A percentile compares a stretch with the other conserved stretches of the same genome.
Evolutionary conservation across 1,284 basidiomycete species (phyloP).

Genomic region (Gastroboletus turbinatus): DNA sequence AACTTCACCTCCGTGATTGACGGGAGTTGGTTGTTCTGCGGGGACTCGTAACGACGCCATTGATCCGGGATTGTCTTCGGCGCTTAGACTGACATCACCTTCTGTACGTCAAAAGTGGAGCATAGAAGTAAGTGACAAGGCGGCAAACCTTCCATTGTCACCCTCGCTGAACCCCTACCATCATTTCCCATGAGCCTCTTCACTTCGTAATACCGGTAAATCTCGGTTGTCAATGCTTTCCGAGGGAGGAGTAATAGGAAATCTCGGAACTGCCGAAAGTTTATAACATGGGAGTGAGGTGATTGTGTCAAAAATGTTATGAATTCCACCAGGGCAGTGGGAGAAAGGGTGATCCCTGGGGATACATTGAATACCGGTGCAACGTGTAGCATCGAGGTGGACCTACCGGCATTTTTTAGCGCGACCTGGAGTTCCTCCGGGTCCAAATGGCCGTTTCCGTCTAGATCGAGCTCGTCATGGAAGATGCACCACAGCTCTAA

Average conservation of each 20-base stretch:
- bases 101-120: conserved; percentile 28
- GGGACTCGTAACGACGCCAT: conserved; percentile 19
- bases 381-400: conserved; percentile 16
- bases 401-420: conserved; percentile 70
- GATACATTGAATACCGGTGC: conserved; percentile 15
- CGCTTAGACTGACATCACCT: conserved; percentile 77
- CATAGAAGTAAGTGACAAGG: conserved; percentile 19
- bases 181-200: conserved; percentile 74
- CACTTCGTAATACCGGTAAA: conserved; percentile 85
- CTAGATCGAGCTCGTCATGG: conserved; percentile 83
- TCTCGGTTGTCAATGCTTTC: conserved; percentile 78
- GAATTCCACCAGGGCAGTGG: conserved; percentile 72
- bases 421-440: conserved; percentile 69
- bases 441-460: conserved; percentile 82
- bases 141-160: conserved; percentile 83
- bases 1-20: conserved; percentile 45
- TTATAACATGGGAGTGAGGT: conserved; percentile 67
- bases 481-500: conserved; percentile 88
- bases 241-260: conserved; percentile 87
- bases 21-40: conserved; percentile 35
- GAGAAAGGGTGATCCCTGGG: conserved; percentile 68
- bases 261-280: conserved; percentile 86
- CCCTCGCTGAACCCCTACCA: conserved; percentile 72
- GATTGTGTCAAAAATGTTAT: conserved; percentile 76
- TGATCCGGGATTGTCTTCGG: conserved; percentile 60